Base-by-base conservation (phyloP, 1,139 yeast species). In the Yamadazyma aaseri region DNA sequence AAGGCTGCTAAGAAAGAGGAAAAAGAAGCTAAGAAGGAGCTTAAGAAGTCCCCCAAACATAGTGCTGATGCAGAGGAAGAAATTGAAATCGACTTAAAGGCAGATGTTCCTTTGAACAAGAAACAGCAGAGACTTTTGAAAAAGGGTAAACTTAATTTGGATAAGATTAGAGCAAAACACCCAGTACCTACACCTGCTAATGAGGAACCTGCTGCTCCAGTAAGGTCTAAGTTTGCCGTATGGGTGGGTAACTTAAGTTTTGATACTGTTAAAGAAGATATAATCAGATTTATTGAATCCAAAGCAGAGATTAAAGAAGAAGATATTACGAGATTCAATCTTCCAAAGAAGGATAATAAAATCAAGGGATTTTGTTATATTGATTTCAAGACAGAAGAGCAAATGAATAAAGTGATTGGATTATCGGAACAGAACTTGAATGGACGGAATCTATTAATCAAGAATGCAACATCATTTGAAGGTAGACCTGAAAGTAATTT, bases 161-260 rank as follows among this genome's bases (percentile, higher is more conserved):
- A 74, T 26, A 80, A 77, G 49, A 52, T 81, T 26, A 76, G 75
- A 36, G 63, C 65, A 36, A 75, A 78, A 49, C 56, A 68, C 47
- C 73, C 75, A 44, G 53, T 65, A 30, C 66, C 77, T 18, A 70
- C 66, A 40, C 57, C 60, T 11, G 65, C 55, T 23, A 45, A 45
- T 15, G 54, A 60, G 9, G 55, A 54, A 23, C 55, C 45, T 3
- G 53, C 49, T 15, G 54, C 29, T 25, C 53, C 52, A 31, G 45
- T 45, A 40, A 72, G 71, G 46, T 71, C 82, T 2, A 75, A 72
- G 36, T 79, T 65, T 50, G 95, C 95, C 29, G 94, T 89, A 17
- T 92, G 98, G 98, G 76, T 92, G 29, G 98, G 98, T 31, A 94
- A 92, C 56, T 61, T 94, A 46, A 74, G 96, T 0, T 94, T 84